Evolutionary conservation across 1,284 basidiomycete species (phyloP).

Genomic region (Rhodotorula glutinis): DNA sequence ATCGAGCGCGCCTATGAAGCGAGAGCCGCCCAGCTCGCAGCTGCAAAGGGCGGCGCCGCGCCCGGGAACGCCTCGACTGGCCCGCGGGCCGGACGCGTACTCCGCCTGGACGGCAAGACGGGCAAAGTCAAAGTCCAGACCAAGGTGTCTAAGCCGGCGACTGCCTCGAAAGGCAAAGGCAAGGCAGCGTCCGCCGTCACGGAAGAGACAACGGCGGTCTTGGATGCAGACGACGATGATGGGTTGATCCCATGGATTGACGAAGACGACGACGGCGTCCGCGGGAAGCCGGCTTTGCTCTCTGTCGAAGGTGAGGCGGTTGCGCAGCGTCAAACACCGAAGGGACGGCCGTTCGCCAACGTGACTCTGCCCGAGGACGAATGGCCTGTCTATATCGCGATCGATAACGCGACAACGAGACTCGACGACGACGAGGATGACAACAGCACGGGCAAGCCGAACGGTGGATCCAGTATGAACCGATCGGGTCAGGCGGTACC

Average conservation of each 20-base stretch:
- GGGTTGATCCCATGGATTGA: conserved; percentile 21
- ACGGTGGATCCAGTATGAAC: too few relatives aligned
- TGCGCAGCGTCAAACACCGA: background rate
- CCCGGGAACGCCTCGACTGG: background rate
- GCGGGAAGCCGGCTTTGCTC: conserved; percentile 2
- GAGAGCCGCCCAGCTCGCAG: conserved; percentile 12
- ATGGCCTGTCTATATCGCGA: conserved; percentile 3
- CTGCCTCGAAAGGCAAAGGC: background rate
- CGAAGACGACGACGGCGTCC: conserved; percentile 27
- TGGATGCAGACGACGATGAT: conserved; percentile 9
- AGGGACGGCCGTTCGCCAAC: conserved; percentile 6
- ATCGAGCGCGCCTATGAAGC: conserved; percentile 26
- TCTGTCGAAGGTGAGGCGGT: background rate
- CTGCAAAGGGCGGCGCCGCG: background rate
- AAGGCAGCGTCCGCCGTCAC: background rate
- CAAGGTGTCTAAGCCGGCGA: conserved; percentile 3
- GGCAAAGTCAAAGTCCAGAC: conserved; percentile 37
- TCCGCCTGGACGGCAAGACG: conserved; percentile 37
- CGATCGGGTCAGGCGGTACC: background rate
- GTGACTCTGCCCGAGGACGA: background rate
- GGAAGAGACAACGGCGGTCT: conserved; percentile 7
- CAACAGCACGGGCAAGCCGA: background rate
- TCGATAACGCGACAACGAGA: conserved; percentile 4
- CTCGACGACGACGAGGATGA: background rate
- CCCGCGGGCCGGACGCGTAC: conserved; percentile 21